phyloP scores from a whole-genome alignment of 78 protist genomes.

The Planoprotostelium fungivorum region DNA sequence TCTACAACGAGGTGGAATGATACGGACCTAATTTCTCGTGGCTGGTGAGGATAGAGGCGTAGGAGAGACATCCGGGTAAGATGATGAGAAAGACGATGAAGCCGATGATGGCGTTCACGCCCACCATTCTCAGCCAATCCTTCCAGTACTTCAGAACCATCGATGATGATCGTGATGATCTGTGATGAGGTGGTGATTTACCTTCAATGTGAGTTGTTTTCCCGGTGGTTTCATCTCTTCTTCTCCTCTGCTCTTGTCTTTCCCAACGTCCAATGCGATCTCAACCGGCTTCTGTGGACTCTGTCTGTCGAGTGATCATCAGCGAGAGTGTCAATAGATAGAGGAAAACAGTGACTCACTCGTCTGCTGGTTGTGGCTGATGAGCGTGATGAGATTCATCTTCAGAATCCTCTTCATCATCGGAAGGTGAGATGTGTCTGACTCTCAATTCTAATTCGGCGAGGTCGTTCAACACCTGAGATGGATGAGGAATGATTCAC shows the following conservation, averaged over 20 bases:
- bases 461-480: not conserved
- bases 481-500: not conserved
- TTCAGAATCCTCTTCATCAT: not conserved
- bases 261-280: no score
- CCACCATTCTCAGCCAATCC: not conserved
- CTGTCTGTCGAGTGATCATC: no score
- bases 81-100: not conserved
- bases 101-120: not conserved
- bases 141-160: not conserved
- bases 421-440: not conserved
- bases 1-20: not conserved
- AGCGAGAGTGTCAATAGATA: no score
- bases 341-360: no score
- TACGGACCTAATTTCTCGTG: not conserved
- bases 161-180: no score
- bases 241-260: no score
- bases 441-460: not conserved
- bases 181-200: no score
- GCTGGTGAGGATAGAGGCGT: not conserved
- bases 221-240: no score
- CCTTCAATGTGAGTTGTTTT: no score
- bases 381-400: not conserved
- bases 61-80: not conserved
- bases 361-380: not conserved
- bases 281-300: no score